phyloP scores from a whole-genome alignment of 495 filamentous ascomycete genomes.

The Lepraria neglecta region DNA sequence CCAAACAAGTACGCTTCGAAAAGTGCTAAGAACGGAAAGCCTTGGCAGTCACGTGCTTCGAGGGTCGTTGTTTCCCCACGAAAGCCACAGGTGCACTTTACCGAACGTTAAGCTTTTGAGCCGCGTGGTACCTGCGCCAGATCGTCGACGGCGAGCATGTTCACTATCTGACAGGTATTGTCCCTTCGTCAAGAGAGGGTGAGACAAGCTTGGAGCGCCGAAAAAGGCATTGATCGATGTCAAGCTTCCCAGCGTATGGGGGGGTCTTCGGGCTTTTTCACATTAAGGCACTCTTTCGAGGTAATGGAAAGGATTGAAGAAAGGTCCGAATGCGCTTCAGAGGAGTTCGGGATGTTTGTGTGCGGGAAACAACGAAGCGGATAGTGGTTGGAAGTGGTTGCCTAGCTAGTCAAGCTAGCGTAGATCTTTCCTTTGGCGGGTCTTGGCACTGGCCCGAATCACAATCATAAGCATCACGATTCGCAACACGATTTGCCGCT shows the following conservation, averaged over 20 bases:
- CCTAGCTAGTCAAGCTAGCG: conserved; percentile 1
- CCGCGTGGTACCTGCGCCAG: conserved; percentile 14
- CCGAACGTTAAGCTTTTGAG: conserved; percentile 14
- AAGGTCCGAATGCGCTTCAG: background rate
- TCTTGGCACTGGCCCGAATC: conserved; percentile 1
- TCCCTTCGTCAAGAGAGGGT: background rate
- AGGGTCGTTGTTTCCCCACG: background rate
- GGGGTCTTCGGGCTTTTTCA: no score
- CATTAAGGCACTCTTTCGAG: no score
- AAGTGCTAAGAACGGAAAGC: no score
- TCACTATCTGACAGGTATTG: background rate
- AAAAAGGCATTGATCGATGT: background rate
- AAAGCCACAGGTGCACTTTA: background rate
- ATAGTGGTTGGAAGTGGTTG: background rate
- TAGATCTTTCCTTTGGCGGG: background rate
- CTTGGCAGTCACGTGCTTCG: conserved; percentile 12
- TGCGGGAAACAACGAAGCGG: background rate
- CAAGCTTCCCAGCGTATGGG: no score
- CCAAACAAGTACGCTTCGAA: no score
- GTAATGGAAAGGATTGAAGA: no score
- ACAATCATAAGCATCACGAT: conserved; percentile 4
- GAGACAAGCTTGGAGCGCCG: background rate
- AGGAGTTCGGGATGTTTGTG: background rate
- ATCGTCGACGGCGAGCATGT: conserved; percentile 13
- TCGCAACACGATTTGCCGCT: no score